These are phyloP conservation scores for Cryptosporidium viatorum DNA, from an alignment of 169 alveolate genomes.

Conservation along the genomic window DNA sequence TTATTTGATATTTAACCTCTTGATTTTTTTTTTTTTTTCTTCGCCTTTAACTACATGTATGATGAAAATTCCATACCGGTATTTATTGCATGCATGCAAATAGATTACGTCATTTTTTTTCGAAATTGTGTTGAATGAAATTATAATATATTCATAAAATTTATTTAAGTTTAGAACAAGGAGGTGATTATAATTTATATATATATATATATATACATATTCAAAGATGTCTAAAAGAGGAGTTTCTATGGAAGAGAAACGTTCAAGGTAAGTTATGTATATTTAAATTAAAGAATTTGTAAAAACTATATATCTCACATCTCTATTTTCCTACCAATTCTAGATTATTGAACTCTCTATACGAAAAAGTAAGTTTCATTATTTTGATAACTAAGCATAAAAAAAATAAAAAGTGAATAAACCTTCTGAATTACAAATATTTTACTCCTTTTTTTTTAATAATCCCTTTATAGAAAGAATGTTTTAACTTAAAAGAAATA, in stretches of 20 bases:
- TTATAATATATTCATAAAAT: not conserved
- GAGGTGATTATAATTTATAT: too few relatives aligned
- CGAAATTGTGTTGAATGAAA: not conserved
- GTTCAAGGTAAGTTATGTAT: slow-evolving; percentile 49
- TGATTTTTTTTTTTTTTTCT: not conserved
- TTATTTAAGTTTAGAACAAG: not conserved
- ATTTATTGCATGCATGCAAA: slow-evolving; percentile 69
- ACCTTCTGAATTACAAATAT: not conserved
- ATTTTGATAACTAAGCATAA: not conserved
- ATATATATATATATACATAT: not conserved
- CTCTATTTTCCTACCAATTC: not conserved
- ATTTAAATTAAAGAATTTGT: not conserved
- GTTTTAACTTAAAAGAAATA: slow-evolving; percentile 83
- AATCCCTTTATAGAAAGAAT: slow-evolving; percentile 78
- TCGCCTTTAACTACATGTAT: not conserved
- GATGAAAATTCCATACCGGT: not conserved
- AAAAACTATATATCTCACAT: not conserved
- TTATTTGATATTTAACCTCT: not conserved
- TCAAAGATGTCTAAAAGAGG: slow-evolving; percentile 68
- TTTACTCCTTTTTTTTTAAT: not conserved
- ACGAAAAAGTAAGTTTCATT: slow-evolving; percentile 50
- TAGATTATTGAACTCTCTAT: slow-evolving; percentile 60
- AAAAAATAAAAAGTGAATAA: not conserved
- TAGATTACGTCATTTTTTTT: not conserved
- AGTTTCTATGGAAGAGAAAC: slow-evolving; percentile 75